Evolutionary conservation across 139 green algal genomes (phyloP).

Genomic region (Tetradesmus lagerheimii): DNA sequence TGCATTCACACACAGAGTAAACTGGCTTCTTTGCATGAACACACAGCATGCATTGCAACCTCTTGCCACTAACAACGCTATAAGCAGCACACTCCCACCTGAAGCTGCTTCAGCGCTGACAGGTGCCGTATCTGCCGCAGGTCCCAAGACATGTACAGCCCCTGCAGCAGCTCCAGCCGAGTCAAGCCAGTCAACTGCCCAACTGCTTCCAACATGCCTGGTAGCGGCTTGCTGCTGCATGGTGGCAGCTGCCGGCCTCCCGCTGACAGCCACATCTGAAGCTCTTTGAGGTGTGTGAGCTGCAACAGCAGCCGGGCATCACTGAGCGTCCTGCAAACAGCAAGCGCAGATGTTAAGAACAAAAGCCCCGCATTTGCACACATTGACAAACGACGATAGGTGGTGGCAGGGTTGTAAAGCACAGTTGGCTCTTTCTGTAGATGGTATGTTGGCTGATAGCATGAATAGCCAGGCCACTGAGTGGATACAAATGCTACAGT

Average conservation of each 20-base stretch:
- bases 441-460: too few species aligned
- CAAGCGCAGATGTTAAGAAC: neutral
- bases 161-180: constrained; percentile 24
- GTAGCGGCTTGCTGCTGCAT: constrained; percentile 39
- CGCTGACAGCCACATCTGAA: constrained; percentile 23
- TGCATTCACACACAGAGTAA: too few species aligned
- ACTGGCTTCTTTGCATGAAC: too few species aligned
- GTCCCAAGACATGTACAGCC: constrained; percentile 40
- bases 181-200: constrained; percentile 7
- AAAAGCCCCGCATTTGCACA: too few species aligned
- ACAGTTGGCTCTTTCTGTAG: too few species aligned
- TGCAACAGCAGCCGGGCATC: neutral
- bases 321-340: neutral
- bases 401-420: too few species aligned
- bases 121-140: constrained; percentile 22
- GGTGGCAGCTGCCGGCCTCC: neutral
- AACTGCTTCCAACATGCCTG: neutral
- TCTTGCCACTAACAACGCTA: too few species aligned
- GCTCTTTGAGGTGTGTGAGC: constrained; percentile 3
- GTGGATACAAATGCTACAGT: too few species aligned
- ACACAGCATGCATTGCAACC: too few species aligned
- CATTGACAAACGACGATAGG: too few species aligned
- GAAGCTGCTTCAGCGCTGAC: neutral
- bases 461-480: too few species aligned
- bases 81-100: neutral